Evolutionary conservation across 257 asterid species (phyloP).

Genomic region (Lycium barbarum): DNA sequence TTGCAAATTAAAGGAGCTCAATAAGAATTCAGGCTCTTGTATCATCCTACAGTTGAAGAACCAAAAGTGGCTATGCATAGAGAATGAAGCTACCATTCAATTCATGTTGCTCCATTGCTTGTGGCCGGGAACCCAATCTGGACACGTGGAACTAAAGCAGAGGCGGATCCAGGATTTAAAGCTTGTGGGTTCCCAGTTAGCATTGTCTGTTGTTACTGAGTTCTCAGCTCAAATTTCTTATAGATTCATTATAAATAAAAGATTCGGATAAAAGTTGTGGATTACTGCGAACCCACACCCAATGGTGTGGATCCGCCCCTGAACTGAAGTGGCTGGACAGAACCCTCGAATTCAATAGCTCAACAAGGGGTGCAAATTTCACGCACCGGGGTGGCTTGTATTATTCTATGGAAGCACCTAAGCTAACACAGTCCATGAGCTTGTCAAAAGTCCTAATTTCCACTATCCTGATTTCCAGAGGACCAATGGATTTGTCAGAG

Average conservation of each 20-base stretch:
- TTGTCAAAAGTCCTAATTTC: conserved; percentile 68
- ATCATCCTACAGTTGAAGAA: not conserved
- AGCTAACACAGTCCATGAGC: conserved; percentile 85
- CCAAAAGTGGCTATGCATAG: not conserved
- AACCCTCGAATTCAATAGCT: conserved; percentile 67
- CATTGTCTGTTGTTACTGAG: too few species aligned
- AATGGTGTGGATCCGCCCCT: too few species aligned
- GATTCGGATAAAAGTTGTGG: too few species aligned
- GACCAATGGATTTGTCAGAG: conserved; percentile 67
- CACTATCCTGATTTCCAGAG: conserved; percentile 63
- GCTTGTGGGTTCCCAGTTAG: too few species aligned
- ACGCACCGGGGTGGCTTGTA: conserved; percentile 65
- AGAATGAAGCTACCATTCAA: conserved; percentile 33
- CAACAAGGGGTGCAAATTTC: conserved; percentile 73
- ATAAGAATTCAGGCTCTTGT: not conserved
- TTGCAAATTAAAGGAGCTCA: not conserved
- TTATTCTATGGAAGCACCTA: conserved; percentile 68
- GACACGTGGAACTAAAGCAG: conserved; percentile 57
- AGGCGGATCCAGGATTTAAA: too few species aligned
- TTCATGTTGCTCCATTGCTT: conserved; percentile 67
- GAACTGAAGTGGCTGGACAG: conserved; percentile 56
- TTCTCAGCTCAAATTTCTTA: too few species aligned
- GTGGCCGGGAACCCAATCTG: conserved; percentile 70
- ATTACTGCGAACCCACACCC: too few species aligned
- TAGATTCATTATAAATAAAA: too few species aligned